Conservation (phyloP, 2,329 filamentous ascomycete species). For the Verruconis gallopava region DNA sequence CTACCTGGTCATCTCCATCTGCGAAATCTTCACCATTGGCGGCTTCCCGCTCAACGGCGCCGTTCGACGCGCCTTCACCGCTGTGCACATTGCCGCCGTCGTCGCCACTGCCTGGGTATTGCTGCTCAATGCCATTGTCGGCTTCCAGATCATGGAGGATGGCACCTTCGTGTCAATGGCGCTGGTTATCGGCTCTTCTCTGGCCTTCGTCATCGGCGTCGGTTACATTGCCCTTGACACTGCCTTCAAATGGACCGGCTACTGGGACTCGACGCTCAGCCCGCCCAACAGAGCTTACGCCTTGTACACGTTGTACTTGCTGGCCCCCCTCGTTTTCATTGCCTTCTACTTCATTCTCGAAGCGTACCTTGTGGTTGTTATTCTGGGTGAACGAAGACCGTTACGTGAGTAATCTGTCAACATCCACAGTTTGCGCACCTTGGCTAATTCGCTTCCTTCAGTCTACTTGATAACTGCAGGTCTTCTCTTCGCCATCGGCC, state of each 20-base stretch:
- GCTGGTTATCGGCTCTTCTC: slow-evolving; percentile 58
- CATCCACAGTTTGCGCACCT: not conserved
- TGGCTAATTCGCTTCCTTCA: too few relatives aligned
- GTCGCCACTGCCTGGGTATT: slow-evolving; percentile 81
- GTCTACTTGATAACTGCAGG: slow-evolving; percentile 64
- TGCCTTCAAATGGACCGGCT: slow-evolving; percentile 69
- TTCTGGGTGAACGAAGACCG: slow-evolving; percentile 81
- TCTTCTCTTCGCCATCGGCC: slow-evolving; percentile 77
- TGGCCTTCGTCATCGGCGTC: slow-evolving; percentile 69
- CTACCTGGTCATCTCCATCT: slow-evolving; percentile 80
- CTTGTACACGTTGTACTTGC: slow-evolving; percentile 87
- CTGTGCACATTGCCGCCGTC: slow-evolving; percentile 81
- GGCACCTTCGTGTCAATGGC: slow-evolving; percentile 75
- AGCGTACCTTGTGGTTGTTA: slow-evolving; percentile 64
- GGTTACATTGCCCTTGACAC: slow-evolving; percentile 95
- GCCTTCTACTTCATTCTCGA: slow-evolving; percentile 77
- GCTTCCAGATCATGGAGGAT: slow-evolving; percentile 87
- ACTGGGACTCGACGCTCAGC: slow-evolving; percentile 47
- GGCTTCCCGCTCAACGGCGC: slow-evolving; percentile 62
- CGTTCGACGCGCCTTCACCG: slow-evolving; percentile 73
- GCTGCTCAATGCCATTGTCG: slow-evolving; percentile 81
- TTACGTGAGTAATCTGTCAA: slow-evolving; percentile 71
- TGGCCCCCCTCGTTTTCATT: slow-evolving; percentile 80
- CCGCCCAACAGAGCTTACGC: slow-evolving; percentile 56
- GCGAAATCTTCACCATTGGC: slow-evolving; percentile 92